Evolutionary conservation across 805 yeast genomes (phyloP), one percentile per base, ranked within the genome.

Genomic region (Spathaspora arborariae): DNA sequence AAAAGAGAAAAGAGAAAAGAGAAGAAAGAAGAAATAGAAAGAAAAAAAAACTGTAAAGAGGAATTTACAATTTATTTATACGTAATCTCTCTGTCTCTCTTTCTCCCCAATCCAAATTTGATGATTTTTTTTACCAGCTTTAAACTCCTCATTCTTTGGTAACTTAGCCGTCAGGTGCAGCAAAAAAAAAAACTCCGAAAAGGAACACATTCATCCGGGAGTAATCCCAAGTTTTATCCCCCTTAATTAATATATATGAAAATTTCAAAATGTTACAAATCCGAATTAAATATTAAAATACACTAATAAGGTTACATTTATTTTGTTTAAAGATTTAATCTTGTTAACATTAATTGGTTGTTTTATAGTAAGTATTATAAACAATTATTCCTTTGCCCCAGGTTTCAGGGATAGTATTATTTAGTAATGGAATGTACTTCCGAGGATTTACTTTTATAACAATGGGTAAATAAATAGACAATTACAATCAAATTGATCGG

Each of bases 201-300:
- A 40, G 42, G 42, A 20, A 24, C 19, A 40, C 42, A 40, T 40
- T 40, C 42, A 40, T 40, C 42, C 42, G 42, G 42, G 42, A 40
- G 11, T 16, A n/a, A n/a, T 13, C 39, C 11, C 24, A 37, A 37
- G 11, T 18, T 24, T 8, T n/a, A n/a, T n/a, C n/a, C n/a, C n/a
- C n/a, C n/a, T n/a, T n/a, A n/a, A n/a, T n/a, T n/a, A n/a, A n/a
- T n/a, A 24, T 19, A 19, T 18, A 4, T 19, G 26, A 20, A 37
- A 37, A 37, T 37, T 37, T 37, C 27, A 37, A 11, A 20, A 20
- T 18, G 20, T 35, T 16, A 35, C 20, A 18, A 35, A 35, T 16
- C n/a, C 11, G 37, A 34, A 3, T n/a, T 16, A 10, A 7, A 18
- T 16, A n/a, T n/a, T n/a, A n/a, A n/a, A n/a, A n/a, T n/a, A n/a